A percentile compares a stretch with the other conserved stretches of the same genome.
These are phyloP conservation scores for Paracamarosporium sp. DNA, from an alignment of 2,329 filamentous ascomycete genomes.

Conservation along the genomic window DNA sequence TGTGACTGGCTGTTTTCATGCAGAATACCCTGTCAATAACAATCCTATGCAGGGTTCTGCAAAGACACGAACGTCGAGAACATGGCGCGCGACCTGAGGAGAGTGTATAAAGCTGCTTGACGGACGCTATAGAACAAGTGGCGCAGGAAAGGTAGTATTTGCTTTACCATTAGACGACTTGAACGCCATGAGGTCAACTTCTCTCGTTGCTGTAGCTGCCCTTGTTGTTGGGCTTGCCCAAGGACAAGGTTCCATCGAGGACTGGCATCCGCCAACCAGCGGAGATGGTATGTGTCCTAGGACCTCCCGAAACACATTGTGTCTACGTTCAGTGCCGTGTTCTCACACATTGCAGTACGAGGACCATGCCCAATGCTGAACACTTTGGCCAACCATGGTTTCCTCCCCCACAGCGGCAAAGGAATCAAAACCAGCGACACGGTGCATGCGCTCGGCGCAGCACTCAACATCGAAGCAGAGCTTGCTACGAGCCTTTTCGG, in stretches of 20 bases:
- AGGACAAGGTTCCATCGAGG: neutral
- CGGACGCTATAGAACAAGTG: neutral
- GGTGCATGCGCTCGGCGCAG: conserved; percentile 8
- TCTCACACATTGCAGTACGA: conserved; percentile 5
- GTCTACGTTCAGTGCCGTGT: neutral
- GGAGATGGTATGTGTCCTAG: conserved; percentile 2
- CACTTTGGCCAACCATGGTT: conserved; percentile 36
- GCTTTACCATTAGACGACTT: neutral
- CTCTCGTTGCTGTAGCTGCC: neutral
- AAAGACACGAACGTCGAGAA: neutral
- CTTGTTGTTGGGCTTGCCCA: neutral
- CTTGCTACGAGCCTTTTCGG: conserved; percentile 6
- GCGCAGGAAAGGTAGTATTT: neutral
- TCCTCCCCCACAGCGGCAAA: conserved; percentile 37
- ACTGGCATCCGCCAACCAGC: neutral
- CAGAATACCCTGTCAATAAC: neutral
- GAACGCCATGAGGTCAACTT: neutral
- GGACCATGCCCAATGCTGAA: conserved; percentile 40
- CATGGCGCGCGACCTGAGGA: neutral
- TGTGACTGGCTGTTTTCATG: neutral
- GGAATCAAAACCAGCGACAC: conserved; percentile 37
- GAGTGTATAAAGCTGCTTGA: neutral
- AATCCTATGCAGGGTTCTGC: neutral
- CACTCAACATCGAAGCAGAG: conserved; percentile 10
- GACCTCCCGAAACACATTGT: no score